phyloP scores from a whole-genome alignment of 2,329 filamentous ascomycete species.

The Phialocephala sp. region DNA sequence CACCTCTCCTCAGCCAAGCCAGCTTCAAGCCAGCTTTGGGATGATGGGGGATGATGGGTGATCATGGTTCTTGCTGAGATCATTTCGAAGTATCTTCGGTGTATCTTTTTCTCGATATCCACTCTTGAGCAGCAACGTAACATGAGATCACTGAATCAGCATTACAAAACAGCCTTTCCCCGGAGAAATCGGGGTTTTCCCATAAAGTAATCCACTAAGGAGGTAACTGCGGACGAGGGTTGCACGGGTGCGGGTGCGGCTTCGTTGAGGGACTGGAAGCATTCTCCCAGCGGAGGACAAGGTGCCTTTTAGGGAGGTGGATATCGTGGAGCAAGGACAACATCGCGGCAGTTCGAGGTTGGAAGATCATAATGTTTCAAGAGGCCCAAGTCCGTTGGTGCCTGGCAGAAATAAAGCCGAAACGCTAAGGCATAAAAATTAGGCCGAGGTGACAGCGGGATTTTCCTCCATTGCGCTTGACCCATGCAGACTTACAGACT shows the following conservation, averaged over 20 bases:
- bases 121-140: conserved; percentile 12
- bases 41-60: no score
- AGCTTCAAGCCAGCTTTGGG: no score
- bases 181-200: conserved; percentile 24
- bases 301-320: conserved; percentile 20
- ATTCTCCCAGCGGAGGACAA: conserved; percentile 18
- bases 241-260: not conserved
- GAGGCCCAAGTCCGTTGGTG: not conserved
- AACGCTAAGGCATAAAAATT: not conserved
- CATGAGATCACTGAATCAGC: conserved; percentile 13
- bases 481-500: not conserved
- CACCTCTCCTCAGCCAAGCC: not conserved
- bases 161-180: conserved; percentile 7
- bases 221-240: not conserved
- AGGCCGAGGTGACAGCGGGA: not conserved
- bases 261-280: conserved; percentile 8
- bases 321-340: conserved; percentile 7
- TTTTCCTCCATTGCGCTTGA: not conserved
- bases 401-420: not conserved
- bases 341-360: conserved; percentile 12
- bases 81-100: conserved; percentile 20
- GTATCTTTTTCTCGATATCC: conserved; percentile 19
- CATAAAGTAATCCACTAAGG: conserved; percentile 14
- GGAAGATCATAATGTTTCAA: conserved; percentile 7
- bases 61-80: no score